Base-by-base conservation (phyloP, 2,329 filamentous ascomycete species). In the Penicillium digitatum region DNA sequence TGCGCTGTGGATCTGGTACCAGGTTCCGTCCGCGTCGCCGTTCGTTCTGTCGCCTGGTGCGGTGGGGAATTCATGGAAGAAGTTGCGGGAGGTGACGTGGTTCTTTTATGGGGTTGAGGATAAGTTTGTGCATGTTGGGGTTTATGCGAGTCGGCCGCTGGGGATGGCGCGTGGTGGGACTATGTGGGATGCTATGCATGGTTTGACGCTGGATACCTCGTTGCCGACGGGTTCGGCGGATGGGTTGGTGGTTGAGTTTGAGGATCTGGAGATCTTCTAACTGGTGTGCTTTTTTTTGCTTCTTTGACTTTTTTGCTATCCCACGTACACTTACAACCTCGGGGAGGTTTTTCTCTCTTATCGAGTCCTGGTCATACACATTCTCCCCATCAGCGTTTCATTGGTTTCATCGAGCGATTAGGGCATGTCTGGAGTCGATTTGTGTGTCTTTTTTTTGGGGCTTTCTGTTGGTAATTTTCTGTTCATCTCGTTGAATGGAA, bases 91-190 rank as follows among this genome's bases (percentile, higher is more conserved):
- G 67, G 79, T 84, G 27, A 82, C 80, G n/a, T 83, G 80, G 76
- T 84, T 84, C 67, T 84, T 84, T 65, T 82, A 79, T 69, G 81
- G 80, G 8, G 78, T 82, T 12, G 81, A 83, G 59, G 80, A 82
- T 59, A 84, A 84, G 65, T 79, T 75, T 26, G 75, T 84, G 22
- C 75, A 81, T 61, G 80, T 84, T 24, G 82, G 82, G 3, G 81
- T 82, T 37, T 84, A 84, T 72, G 82, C 81, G 26, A 80, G 77
- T 64, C 74, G 82, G 27, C 82, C 82, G 49, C 78, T 79, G 42
- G 80, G 77, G 62, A 71, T 82, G 56, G 65, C 66, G 39, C 68
- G 70, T 51, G 69, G 67, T 10, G 66, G 64, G 14, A 74, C 73
- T 20, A 68, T 75, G 67, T 75, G 69, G 69, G 72, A 69, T 58